phyloP scores from a whole-genome alignment of 164 flowering plant genomes.

The Magnolia kwangsiensis region DNA sequence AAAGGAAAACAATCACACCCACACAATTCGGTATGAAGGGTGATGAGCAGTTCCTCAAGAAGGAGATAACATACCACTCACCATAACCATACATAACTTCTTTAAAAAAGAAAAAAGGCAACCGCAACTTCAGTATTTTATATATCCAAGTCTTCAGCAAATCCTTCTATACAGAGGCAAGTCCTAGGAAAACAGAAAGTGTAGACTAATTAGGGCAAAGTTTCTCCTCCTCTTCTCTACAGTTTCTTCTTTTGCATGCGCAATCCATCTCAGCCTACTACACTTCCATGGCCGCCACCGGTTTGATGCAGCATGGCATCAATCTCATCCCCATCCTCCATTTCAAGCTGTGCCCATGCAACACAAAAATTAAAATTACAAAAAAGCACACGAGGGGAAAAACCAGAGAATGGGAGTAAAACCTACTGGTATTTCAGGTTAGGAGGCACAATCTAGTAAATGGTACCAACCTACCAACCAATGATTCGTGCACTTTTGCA shows the following conservation, averaged over 20 bases:
- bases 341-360: conserved; percentile 24
- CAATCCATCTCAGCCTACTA: neutral
- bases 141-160: too few relatives aligned
- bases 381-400: neutral
- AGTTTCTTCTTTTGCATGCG: neutral
- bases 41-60: too few relatives aligned
- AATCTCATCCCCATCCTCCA: conserved; percentile 37
- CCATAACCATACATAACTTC: too few relatives aligned
- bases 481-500: neutral
- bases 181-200: neutral
- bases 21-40: too few relatives aligned
- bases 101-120: too few relatives aligned
- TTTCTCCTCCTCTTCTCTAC: neutral
- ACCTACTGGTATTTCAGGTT: neutral
- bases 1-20: too few relatives aligned
- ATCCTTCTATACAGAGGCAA: neutral
- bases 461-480: too few relatives aligned
- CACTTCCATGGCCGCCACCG: conserved; percentile 14
- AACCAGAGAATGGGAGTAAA: neutral
- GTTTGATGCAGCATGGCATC: conserved; percentile 34
- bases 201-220: neutral
- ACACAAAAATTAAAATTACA: neutral
- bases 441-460: neutral
- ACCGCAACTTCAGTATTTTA: too few relatives aligned
- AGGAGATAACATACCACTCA: too few relatives aligned